These are phyloP conservation scores for Lactarius evosmus DNA, from an alignment of 768 basidiomycete genomes.

Conservation along the genomic window DNA sequence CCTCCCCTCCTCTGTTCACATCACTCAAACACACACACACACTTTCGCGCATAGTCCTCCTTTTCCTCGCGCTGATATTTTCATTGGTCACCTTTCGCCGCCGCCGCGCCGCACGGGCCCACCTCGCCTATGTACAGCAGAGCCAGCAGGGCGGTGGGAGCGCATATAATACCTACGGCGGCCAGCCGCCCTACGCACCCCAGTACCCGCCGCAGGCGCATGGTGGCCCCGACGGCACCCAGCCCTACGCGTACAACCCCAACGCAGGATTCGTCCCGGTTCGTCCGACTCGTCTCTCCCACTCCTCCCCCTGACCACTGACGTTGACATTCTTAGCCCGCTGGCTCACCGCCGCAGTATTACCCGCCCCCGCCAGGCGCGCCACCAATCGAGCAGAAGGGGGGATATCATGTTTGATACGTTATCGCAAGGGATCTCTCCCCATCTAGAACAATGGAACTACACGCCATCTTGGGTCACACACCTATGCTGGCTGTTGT, in stretches of 20 bases:
- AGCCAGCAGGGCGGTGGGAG: background rate
- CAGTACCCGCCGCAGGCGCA: slow-evolving; percentile 18
- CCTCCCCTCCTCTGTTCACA: background rate
- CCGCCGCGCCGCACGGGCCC: slow-evolving; percentile 1
- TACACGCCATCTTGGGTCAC: background rate
- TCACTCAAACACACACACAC: no score
- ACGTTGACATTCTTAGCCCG: slow-evolving; percentile 1
- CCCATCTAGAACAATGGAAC: background rate
- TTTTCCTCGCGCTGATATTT: background rate
- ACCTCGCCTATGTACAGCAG: slow-evolving; percentile 8
- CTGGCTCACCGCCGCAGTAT: slow-evolving; percentile 8
- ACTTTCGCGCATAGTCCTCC: background rate
- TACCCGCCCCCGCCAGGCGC: slow-evolving; percentile 8
- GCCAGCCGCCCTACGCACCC: background rate
- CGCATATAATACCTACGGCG: background rate
- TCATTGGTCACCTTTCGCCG: background rate
- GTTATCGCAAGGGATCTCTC: background rate
- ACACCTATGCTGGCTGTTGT: background rate
- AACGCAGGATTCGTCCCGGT: slow-evolving; percentile 12
- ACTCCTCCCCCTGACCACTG: background rate
- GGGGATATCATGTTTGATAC: background rate
- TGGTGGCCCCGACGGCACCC: background rate
- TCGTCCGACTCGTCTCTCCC: background rate
- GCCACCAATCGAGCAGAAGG: background rate
- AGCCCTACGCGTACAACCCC: background rate